Evolutionary conservation across 345 rosid species (phyloP), one percentile per base, ranked within the genome.

Genomic region (Bruguiera gymnorhiza): DNA sequence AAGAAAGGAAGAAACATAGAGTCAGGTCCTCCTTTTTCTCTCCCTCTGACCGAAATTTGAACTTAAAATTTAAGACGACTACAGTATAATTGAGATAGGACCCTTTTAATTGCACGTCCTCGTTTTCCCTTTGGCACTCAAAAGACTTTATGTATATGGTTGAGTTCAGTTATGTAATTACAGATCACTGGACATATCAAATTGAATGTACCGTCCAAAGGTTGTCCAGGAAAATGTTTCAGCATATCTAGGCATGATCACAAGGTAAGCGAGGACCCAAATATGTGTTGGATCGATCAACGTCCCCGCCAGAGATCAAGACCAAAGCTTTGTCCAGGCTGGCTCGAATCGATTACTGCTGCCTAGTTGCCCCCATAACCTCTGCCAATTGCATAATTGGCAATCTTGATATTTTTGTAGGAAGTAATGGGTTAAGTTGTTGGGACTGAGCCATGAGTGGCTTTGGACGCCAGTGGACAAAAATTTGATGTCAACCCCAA

Each of bases 291-390:
- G 83, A 77, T 73, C 58, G 71, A 82, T 76, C 68, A 60, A 20
- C 82, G 96, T 83, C 86, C 50, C 85, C 50, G 67, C 60, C 46
- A 3, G n/a, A 78, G 76, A 71, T 51, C 69, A 68, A 67, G 88
- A 89, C 85, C 74, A 62, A 53, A 69, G 66, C 71, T 34, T 36
- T 54, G 89, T 72, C 73, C 63, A 75, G 86, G 87, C 82, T 86
- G 78, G 67, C 81, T 88, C 84, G 63, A n/a, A 21, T 11, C 26
- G 27, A 55, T 23, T 11, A n/a, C 59, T 29, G 20, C 24, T n/a
- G 59, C 59, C 27, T 8, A 23, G 59, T 24, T 70, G 76, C 58
- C 70, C 52, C 21, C n/a, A 36, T 23, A 68, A 26, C 53, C 43
- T 23, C 70, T 73, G 69, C 18, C 27, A 55, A 23, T 21, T 55